Percentiles rank a stretch among this genome's conserved stretches.
Evolutionary conservation across 2,329 filamentous ascomycete species (phyloP).

Genomic region (Colletotrichum eremochloae): DNA sequence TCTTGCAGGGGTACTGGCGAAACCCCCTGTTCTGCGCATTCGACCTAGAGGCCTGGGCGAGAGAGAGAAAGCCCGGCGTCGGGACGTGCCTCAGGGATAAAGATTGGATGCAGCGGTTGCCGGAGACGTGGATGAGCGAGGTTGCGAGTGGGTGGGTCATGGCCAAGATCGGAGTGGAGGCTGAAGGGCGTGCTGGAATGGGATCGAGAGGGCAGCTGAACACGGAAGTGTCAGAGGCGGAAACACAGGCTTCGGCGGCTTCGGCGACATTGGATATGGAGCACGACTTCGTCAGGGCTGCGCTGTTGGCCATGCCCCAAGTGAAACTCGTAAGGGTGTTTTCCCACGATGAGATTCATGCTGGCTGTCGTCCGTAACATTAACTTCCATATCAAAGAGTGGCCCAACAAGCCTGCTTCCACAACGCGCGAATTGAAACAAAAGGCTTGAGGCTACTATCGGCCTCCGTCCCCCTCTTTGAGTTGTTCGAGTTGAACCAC

Average conservation of each 20-base stretch:
- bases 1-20: conserved; percentile 17
- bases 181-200: not conserved
- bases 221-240: not conserved
- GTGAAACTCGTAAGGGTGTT: conserved; percentile 34
- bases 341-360: conserved; percentile 1
- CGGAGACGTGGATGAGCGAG: conserved; percentile 31
- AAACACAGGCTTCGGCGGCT: not conserved
- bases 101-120: conserved; percentile 29
- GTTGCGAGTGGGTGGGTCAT: conserved; percentile 30
- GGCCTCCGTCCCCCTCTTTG: too few species aligned
- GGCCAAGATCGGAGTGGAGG: not conserved
- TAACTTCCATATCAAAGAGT: not conserved
- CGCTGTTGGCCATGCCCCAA: conserved; percentile 19
- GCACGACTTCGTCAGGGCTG: not conserved
- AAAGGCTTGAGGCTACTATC: too few species aligned
- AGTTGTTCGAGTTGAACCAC: too few species aligned
- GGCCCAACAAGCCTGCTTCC: too few species aligned
- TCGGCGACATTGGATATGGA: conserved; percentile 4
- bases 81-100: not conserved
- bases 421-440: too few species aligned
- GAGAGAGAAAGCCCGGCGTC: not conserved
- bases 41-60: conserved; percentile 34
- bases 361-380: not conserved
- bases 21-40: conserved; percentile 36
- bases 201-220: not conserved